Evolutionary conservation across 1,139 yeast genomes (phyloP).

Genomic region (Suhomyces atakaporum): DNA sequence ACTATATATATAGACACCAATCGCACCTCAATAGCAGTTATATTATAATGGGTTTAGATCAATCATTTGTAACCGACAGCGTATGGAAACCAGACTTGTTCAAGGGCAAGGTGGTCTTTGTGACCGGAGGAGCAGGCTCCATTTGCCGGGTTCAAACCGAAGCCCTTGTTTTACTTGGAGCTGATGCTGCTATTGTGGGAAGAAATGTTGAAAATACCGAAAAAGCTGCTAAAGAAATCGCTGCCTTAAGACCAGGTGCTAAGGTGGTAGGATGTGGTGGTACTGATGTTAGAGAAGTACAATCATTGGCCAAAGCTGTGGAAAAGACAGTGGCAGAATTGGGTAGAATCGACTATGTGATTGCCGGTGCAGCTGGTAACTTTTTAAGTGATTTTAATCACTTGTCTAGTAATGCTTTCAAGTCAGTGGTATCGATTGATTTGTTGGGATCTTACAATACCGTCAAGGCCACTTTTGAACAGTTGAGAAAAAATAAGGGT

Average conservation of each 20-base stretch:
- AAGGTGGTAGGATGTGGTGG: constrained; percentile 23
- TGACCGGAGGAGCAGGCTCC: constrained; percentile 33
- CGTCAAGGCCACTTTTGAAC: constrained; percentile 49
- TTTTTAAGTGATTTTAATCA: constrained; percentile 30
- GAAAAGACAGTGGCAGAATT: constrained; percentile 24
- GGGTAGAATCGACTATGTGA: constrained; percentile 30
- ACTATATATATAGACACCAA: not conserved
- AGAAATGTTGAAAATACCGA: constrained; percentile 26
- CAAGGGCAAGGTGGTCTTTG: constrained; percentile 64
- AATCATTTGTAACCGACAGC: constrained; percentile 28
- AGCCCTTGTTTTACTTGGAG: constrained; percentile 29
- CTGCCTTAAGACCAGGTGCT: constrained; percentile 23
- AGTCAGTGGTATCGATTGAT: constrained; percentile 50
- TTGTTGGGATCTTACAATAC: constrained; percentile 85
- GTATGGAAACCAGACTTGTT: constrained; percentile 63
- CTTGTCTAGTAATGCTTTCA: constrained; percentile 29
- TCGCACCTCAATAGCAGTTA: not conserved
- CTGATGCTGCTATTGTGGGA: constrained; percentile 30
- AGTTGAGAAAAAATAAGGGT: constrained; percentile 28
- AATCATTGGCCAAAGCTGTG: constrained; percentile 23
- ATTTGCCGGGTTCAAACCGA: constrained; percentile 31
- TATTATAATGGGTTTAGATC: constrained; percentile 19
- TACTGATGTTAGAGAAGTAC: constrained; percentile 26
- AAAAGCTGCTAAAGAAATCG: constrained; percentile 66
- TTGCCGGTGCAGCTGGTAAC: constrained; percentile 35